Base-by-base conservation (phyloP, 2,329 filamentous ascomycete genomes). In the Pseudofabraea citricarpa region DNA sequence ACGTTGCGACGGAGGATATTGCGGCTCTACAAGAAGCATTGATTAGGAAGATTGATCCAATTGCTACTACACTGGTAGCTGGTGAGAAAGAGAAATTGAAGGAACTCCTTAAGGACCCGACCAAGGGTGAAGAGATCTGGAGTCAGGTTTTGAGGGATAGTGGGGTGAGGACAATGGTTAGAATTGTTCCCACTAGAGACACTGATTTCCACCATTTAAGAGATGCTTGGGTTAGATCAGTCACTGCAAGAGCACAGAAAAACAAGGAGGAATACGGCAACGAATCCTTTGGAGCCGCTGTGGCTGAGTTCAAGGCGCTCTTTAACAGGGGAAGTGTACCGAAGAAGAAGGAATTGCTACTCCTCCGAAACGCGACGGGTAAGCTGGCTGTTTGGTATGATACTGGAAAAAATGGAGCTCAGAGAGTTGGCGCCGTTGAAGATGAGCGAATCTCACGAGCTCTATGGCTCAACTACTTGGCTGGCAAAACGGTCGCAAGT, bases 201-300 rank as follows among this genome's bases (percentile, higher is more conserved):
- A 98, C 93, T 15, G 90, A 97, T 65, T 97, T 96, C 65, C 81
- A 84, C 52, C 93, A 98, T 64, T 66, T 98, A 49, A 80, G 91
- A 31, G 93, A 98, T 60, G 93, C 87, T 1, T 94, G 90, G 70
- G 87, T 96, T 46, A 79, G 90, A 5, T 86, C 87, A 18, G 85
- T 98, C 51, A 86, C 87, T 42, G 83, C 79, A 7, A 80, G 85
- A 24, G 83, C 85, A 2, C 74, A 82, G 50, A 71, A 72, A 74
- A 71, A 75, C 29, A 69, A 75, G 31, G 66, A 69, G 24, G 65
- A 66, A 2, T 73, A 79, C 61, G 73, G 77, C 19, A 86, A 91
- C 53, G 88, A 93, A 49, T 72, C 70, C 0, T 97, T 97, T 58
- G 87, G 87, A 12, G 63, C 71, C 12, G 78, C 86, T 1, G 77